Base-by-base conservation (phyloP, 371 early-diverging fungal genomes). In the Apophysomyces trapeziformis region DNA sequence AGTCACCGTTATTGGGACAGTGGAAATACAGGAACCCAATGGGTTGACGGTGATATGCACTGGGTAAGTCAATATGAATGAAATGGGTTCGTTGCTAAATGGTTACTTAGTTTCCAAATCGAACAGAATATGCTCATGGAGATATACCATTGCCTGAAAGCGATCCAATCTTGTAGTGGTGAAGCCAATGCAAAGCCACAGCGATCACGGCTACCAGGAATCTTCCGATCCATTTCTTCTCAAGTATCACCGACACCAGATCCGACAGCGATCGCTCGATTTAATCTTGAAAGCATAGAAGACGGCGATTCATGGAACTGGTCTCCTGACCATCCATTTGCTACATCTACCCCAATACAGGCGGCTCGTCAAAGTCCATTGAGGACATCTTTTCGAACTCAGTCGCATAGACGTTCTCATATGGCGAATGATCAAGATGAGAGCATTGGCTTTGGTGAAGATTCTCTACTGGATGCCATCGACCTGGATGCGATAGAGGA, bases 311-410 rank as follows among this genome's bases (percentile, higher is more conserved):
- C 14, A 4, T 71, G 67, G 64, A 57, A 57, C 11, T 71, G 63
- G 64, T 71, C 71, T 5, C 71, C 71, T 2, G 68, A 71, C 37
- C 68, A 61, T 57, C 58, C 67, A 7, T 46, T 71, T 43, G 71
- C 71, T 12, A 59, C 71, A 35, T 71, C 71, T 11, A 67, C 71
- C n/a, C 71, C 71, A 21, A 50, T 18, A 21, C 54, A 50, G 16
- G 35, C 54, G 4, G 21, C 32, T 18, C 18, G 21, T 50, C 54
- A 50, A 26, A 50, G 54, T 21, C 54, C 54, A 21, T 21, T 50
- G 54, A 35, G 54, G 1, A 50, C 54, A 21, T 50, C 54, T 18
- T 21, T 50, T 2, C 54, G 21, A 50, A 21, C 5, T 50, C 54
- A 50, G 21, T 26, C 16, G 32, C 54, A 16, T 1, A 16, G 2